phyloP scores from a whole-genome alignment of 495 filamentous ascomycete species.

The Parmelia sp. region DNA sequence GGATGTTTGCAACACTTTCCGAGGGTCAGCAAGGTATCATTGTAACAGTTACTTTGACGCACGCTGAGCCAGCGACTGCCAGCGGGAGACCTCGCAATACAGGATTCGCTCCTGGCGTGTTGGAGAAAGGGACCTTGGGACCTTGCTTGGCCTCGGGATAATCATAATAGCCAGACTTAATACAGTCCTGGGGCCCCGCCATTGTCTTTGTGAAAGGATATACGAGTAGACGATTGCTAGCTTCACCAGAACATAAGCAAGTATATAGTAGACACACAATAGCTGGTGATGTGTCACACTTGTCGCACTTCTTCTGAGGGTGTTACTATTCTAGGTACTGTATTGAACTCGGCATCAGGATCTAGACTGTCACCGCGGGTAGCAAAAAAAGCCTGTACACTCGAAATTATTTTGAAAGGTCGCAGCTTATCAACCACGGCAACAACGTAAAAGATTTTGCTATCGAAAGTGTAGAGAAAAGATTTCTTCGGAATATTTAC shows the following conservation, averaged over 20 bases:
- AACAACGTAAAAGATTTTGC: too few species aligned
- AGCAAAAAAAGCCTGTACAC: too few species aligned
- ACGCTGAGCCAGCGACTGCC: conserved; percentile 47
- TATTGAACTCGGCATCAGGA: not conserved
- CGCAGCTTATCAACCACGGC: too few species aligned
- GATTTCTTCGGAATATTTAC: too few species aligned
- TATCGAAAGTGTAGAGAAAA: too few species aligned
- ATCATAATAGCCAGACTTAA: conserved; percentile 31
- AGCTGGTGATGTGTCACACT: not conserved
- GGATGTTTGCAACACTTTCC: conserved; percentile 48
- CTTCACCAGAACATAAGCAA: not conserved
- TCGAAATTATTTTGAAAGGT: too few species aligned
- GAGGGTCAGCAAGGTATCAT: conserved; percentile 5
- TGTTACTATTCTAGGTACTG: not conserved
- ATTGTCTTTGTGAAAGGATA: conserved; percentile 1
- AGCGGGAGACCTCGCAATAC: conserved; percentile 48
- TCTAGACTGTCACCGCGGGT: too few species aligned
- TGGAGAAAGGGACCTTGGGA: conserved; percentile 39
- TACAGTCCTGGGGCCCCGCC: not conserved
- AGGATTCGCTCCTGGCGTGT: conserved; percentile 46
- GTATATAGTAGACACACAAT: not conserved
- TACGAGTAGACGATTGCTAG: not conserved
- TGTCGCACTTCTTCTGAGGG: not conserved
- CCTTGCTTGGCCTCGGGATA: conserved; percentile 43
- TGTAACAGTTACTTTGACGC: conserved; percentile 20